A percentile compares a stretch with the other conserved stretches of the same genome.
phyloP scores from a whole-genome alignment of 768 basidiomycete species.

The Tulasnella sp. region DNA sequence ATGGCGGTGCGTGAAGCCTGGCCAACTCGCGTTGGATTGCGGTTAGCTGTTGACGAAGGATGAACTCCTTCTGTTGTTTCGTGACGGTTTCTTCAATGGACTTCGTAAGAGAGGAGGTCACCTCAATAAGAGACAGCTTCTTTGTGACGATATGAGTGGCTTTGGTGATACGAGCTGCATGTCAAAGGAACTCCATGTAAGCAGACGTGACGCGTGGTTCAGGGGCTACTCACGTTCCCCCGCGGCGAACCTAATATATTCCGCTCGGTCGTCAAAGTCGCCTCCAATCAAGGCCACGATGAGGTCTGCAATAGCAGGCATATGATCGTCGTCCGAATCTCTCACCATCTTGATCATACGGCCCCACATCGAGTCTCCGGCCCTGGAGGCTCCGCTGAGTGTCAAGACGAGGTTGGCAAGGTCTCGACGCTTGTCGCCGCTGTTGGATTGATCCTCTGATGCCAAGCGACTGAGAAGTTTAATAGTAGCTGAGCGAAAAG shows the following conservation, averaged over 20 bases:
- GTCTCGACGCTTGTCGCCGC: not conserved
- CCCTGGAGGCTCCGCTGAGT: not conserved
- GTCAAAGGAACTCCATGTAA: conserved; percentile 31
- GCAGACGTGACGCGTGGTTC: not conserved
- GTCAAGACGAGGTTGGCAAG: not conserved
- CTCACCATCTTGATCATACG: conserved; percentile 7
- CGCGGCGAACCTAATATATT: conserved; percentile 27
- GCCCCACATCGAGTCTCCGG: conserved; percentile 1
- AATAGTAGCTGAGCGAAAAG: conserved; percentile 57
- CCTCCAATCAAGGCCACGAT: conserved; percentile 46
- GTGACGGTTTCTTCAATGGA: conserved; percentile 75
- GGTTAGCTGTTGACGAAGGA: conserved; percentile 69
- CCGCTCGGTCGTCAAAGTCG: conserved; percentile 59
- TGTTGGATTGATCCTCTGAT: conserved; percentile 37
- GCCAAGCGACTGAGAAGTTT: conserved; percentile 52
- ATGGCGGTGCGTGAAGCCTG: conserved; percentile 30
- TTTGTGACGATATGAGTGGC: conserved; percentile 63
- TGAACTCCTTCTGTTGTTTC: conserved; percentile 79
- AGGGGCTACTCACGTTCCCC: conserved; percentile 23
- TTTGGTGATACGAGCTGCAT: conserved; percentile 42
- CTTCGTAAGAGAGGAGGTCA: conserved; percentile 65
- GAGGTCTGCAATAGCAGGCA: conserved; percentile 49
- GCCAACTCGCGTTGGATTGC: conserved; percentile 69
- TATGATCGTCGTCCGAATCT: conserved; percentile 2
- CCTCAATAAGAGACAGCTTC: conserved; percentile 65